Conservation (phyloP, 345 rosid species). For the Stellera chamaejasme region DNA sequence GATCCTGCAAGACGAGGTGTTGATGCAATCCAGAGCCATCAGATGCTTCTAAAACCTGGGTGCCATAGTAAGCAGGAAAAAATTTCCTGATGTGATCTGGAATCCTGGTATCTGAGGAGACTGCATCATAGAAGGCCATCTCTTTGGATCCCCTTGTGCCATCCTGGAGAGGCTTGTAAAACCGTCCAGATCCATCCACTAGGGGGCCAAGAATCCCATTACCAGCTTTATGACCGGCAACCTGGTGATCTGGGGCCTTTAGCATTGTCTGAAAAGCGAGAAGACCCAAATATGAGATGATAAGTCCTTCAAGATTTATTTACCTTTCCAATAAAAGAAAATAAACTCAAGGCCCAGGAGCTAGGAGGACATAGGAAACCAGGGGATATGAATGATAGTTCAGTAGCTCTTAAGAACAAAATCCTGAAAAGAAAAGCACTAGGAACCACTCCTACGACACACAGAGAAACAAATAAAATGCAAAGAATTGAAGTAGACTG, state of each 20-base stretch:
- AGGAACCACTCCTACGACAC: no score
- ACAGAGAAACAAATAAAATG: no score
- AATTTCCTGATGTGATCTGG: conserved; percentile 58
- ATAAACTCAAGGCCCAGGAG: neutral
- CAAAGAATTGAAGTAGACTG: no score
- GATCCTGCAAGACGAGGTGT: conserved; percentile 67
- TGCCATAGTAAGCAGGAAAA: conserved; percentile 72
- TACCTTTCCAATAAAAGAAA: neutral
- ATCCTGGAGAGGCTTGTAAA: conserved; percentile 86
- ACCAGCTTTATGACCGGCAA: conserved; percentile 78
- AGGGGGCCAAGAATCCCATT: conserved; percentile 71
- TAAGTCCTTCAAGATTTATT: conserved; percentile 1
- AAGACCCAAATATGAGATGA: conserved; percentile 15
- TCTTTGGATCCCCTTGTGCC: conserved; percentile 66
- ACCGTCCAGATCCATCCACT: conserved; percentile 67
- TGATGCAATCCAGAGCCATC: conserved; percentile 57
- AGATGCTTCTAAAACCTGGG: conserved; percentile 63
- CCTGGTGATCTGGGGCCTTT: conserved; percentile 85
- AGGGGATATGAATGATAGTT: no score
- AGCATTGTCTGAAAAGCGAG: conserved; percentile 38
- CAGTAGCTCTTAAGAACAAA: no score
- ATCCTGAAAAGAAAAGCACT: no score
- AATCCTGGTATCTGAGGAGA: conserved; percentile 42
- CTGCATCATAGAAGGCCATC: conserved; percentile 60
- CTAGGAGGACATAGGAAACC: no score